Evolutionary conservation across 2,329 filamentous ascomycete genomes (phyloP), one percentile per base, ranked within the genome.

Genomic region (Cladorrhinum sp.): DNA sequence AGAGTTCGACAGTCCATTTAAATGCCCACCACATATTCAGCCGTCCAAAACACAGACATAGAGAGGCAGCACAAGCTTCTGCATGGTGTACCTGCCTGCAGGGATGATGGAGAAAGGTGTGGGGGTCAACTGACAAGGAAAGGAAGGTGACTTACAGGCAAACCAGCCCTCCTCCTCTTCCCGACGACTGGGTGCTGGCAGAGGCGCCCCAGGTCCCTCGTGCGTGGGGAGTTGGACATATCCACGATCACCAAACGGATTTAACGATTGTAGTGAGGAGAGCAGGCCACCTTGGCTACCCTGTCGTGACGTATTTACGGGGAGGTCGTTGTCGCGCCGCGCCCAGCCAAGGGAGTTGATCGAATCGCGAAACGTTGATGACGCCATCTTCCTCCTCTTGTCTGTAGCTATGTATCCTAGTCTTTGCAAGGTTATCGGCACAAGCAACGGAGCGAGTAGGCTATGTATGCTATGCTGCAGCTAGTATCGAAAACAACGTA

Each of bases 131-230:
- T 51, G 60, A 57, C 60, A 64, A 62, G 60, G 60, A 46, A 67
- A 74, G 70, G 86, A 21, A 54, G 58, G 65, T 70, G 68, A 85
- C 95, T 94, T 86, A 99, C 95, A 81, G 71, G 90, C 88, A 85
- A 97, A 93, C 87, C 91, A 97, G 66, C 88, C 91, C 77, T 97
- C 95, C 73, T 98, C 94, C 76, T 98, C 95, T 73, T 97, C 93
- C 69, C 93, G 87, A 71, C 93, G 85, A 72, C 76, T 91, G 64
- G 91, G 86, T 63, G 92, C 92, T 57, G 94, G 94, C 55, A 97
- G 79, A 66, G 93, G 92, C 66, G 94, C 92, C 54, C 92, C 92
- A 36, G 91, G 82, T 67, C 84, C 83, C 73, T 96, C 93, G 68
- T 87, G 88, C 56, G 91, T 95, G 60, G 95, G 94, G 55, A 99